Percentiles rank a stretch among this genome's conserved stretches.
These are phyloP conservation scores for Komagataella phaffii DNA, from an alignment of 805 yeast species.

Conservation along the genomic window DNA sequence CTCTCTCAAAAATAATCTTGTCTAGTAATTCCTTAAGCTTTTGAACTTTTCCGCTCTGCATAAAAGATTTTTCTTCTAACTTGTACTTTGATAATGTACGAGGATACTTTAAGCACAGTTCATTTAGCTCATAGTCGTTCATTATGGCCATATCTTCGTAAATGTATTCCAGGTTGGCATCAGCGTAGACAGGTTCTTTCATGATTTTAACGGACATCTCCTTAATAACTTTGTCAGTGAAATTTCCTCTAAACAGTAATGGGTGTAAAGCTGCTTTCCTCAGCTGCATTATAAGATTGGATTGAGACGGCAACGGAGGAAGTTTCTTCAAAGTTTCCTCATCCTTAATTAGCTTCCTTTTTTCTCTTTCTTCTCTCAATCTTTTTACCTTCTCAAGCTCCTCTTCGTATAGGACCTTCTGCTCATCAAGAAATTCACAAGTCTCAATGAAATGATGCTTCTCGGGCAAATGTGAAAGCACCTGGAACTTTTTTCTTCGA, in stretches of 20 bases:
- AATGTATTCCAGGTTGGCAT: conserved; percentile 68
- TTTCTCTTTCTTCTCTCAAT: conserved; percentile 26
- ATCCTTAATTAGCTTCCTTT: not conserved
- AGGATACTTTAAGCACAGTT: conserved; percentile 62
- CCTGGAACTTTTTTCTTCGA: conserved; percentile 87
- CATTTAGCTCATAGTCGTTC: conserved; percentile 82
- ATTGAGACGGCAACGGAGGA: conserved; percentile 24
- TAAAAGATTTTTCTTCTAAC: conserved; percentile 36
- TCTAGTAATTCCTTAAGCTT: conserved; percentile 45
- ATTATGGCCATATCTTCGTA: conserved; percentile 90
- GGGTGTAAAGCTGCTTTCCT: conserved; percentile 94
- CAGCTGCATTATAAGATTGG: conserved; percentile 74
- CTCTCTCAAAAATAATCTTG: conserved; percentile 37
- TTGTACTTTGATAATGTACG: conserved; percentile 39
- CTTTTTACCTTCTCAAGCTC: conserved; percentile 34
- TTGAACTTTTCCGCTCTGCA: conserved; percentile 64
- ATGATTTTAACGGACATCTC: conserved; percentile 70
- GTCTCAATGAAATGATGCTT: conserved; percentile 51
- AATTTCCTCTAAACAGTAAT: conserved; percentile 58
- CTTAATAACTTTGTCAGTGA: conserved; percentile 37
- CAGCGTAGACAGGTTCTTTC: conserved; percentile 63
- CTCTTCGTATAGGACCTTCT: conserved; percentile 43
- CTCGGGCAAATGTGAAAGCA: conserved; percentile 74
- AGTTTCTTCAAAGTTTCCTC: conserved; percentile 9
- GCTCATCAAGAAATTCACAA: conserved; percentile 50